Percentiles rank a stretch among this genome's conserved stretches.
Evolutionary conservation across 2,329 filamentous ascomycete species (phyloP).

Genomic region (Bimuria novae-zelandiae): DNA sequence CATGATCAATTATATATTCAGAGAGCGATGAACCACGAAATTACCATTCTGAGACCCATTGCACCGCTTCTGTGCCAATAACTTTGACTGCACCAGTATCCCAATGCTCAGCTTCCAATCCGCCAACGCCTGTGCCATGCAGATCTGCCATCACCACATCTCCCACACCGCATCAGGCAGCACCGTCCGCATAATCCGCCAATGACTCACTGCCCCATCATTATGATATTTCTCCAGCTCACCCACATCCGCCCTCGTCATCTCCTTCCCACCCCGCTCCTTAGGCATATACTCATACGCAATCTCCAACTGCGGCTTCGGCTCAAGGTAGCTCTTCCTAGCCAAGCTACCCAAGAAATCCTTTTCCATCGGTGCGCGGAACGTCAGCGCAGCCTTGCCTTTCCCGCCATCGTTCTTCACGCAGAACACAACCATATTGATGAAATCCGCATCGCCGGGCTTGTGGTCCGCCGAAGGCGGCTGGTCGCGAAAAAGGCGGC

Average conservation of each 20-base stretch:
- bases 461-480: conserved; percentile 54
- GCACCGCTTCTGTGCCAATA: no score
- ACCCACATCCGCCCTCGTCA: conserved; percentile 67
- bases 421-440: conserved; percentile 97
- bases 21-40: no score
- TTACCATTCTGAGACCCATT: no score
- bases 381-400: conserved; percentile 57
- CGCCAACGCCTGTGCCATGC: no score
- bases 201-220: conserved; percentile 80
- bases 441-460: conserved; percentile 66
- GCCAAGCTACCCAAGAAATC: conserved; percentile 77
- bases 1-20: no score
- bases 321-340: conserved; percentile 71
- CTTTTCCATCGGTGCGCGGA: conserved; percentile 65
- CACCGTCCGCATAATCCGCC: conserved; percentile 87
- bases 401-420: conserved; percentile 60
- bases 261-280: conserved; percentile 55
- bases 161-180: conserved; percentile 82
- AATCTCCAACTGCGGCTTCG: conserved; percentile 70
- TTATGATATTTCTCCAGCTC: conserved; percentile 73
- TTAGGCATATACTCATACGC: conserved; percentile 31
- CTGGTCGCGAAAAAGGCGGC: conserved; percentile 86
- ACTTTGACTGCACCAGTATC: no score
- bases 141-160: conserved; percentile 71
- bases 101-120: no score